A percentile compares a stretch with the other conserved stretches of the same genome.
These are phyloP conservation scores for Xylaria scruposa DNA, from an alignment of 495 filamentous ascomycete species.

Conservation along the genomic window DNA sequence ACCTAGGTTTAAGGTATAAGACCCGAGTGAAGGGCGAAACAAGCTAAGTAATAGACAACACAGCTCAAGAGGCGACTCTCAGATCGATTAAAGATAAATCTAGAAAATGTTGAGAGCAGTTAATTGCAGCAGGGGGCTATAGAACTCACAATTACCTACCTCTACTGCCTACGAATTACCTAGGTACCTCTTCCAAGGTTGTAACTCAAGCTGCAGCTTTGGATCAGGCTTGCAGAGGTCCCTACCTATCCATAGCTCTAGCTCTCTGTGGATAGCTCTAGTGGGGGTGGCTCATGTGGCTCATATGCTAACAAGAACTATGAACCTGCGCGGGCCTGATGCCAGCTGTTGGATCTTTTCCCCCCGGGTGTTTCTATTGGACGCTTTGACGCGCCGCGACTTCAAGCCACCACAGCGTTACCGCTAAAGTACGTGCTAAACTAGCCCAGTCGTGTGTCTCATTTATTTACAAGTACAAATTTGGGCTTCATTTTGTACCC, in stretches of 20 bases:
- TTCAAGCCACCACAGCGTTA: constrained; percentile 12
- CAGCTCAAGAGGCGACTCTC: background rate
- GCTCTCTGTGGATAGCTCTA: background rate
- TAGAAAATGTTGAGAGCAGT: background rate
- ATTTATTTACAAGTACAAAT: constrained; percentile 15
- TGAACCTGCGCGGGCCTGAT: background rate
- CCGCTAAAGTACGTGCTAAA: background rate
- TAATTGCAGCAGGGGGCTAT: background rate
- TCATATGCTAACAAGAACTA: background rate
- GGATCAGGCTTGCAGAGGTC: background rate
- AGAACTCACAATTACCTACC: background rate
- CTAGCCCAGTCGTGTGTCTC: background rate
- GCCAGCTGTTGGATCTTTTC: background rate
- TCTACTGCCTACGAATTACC: no score
- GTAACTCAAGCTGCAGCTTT: background rate
- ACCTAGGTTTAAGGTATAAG: background rate
- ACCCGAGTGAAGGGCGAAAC: background rate
- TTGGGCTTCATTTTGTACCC: constrained; percentile 1
- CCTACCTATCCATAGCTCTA: background rate
- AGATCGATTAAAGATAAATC: background rate
- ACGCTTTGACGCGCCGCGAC: constrained; percentile 22
- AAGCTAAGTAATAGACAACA: background rate
- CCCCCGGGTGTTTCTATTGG: background rate
- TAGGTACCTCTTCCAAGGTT: no score
- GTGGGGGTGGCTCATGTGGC: constrained; percentile 14